Base-by-base conservation (phyloP, 108 stramenopile species). In the Licmophora abbreviata region DNA sequence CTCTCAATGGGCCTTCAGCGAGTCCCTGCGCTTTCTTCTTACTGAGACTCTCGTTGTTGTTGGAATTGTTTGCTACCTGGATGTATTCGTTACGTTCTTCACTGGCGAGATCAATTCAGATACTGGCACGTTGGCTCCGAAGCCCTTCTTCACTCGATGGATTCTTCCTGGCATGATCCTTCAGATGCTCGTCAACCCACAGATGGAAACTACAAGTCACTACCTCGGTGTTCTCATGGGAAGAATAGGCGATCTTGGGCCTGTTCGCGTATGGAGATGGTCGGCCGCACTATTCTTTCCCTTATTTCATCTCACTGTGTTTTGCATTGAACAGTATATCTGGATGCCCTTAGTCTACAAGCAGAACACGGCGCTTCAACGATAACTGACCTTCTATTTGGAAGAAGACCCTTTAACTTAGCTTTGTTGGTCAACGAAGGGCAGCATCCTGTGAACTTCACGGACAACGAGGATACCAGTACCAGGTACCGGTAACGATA, bases 1-100 rank as follows among this genome's bases (percentile, higher is more conserved):
- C 29, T 15, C 41, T n/a, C 67, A 74, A 42, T 26, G 50, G 42
- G 7, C 38, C 4, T 58, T 64, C 56, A 59, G 51, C 2, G 11
- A 44, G 25, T 29, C 63, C 12, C n/a, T 54, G 29, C 60, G 66
- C 12, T 68, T 74, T 20, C 2, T 81, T 33, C 33, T 80, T 15
- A 49, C 67, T 32, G 56, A 68, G 34, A 62, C 76, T 36, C 26
- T 69, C 20, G 54, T 71, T 15, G 48, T 84, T 14, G 44, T 76
- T 23, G 79, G 73, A 22, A 41, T 73, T 37, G 47, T 83, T 17
- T 75, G 45, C 48, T 83, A 81, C 48, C 41, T 80, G 28, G 83
- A 85, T 64, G 84, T 90, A 8, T 85, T 85, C 48, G 66, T 90
- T 15, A 76, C 65, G 28, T 90, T 90, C 54, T 85, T 81, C 51